These are phyloP conservation scores for Monilinia aucupariae DNA, from an alignment of 2,329 filamentous ascomycete species.

Conservation along the genomic window DNA sequence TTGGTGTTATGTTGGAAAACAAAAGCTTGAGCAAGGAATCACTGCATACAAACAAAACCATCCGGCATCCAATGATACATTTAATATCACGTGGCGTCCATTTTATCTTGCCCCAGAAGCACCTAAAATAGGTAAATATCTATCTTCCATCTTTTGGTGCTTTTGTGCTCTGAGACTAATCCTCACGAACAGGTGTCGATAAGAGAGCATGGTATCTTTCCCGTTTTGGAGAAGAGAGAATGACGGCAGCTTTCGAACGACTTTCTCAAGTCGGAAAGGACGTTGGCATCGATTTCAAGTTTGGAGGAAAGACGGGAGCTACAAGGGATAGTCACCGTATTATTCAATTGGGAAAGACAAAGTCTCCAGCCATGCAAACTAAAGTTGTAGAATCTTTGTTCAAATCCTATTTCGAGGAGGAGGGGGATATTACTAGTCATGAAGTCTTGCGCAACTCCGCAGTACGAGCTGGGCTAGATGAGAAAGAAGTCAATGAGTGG, in stretches of 20 bases:
- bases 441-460: constrained; percentile 49
- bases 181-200: constrained; percentile 39
- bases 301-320: constrained; percentile 65
- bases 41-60: constrained; percentile 56
- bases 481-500: constrained; percentile 48
- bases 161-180: not conserved
- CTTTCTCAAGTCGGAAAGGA: constrained; percentile 52
- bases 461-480: constrained; percentile 49
- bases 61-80: constrained; percentile 59
- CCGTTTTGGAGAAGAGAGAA: constrained; percentile 60
- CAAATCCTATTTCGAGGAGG: constrained; percentile 59
- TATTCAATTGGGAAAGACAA: constrained; percentile 60
- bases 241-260: constrained; percentile 50
- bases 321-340: constrained; percentile 76
- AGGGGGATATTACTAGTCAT: constrained; percentile 56
- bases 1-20: constrained; percentile 49
- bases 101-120: constrained; percentile 72
- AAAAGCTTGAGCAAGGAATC: constrained; percentile 69
- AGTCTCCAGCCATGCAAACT: constrained; percentile 50
- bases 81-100: constrained; percentile 68
- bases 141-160: not conserved
- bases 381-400: constrained; percentile 59
- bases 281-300: constrained; percentile 69
- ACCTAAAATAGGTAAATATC: constrained; percentile 45
- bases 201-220: constrained; percentile 53